Evolutionary conservation across 2,329 filamentous ascomycete species (phyloP).

Genomic region (Coniochaeta pulveracea): DNA sequence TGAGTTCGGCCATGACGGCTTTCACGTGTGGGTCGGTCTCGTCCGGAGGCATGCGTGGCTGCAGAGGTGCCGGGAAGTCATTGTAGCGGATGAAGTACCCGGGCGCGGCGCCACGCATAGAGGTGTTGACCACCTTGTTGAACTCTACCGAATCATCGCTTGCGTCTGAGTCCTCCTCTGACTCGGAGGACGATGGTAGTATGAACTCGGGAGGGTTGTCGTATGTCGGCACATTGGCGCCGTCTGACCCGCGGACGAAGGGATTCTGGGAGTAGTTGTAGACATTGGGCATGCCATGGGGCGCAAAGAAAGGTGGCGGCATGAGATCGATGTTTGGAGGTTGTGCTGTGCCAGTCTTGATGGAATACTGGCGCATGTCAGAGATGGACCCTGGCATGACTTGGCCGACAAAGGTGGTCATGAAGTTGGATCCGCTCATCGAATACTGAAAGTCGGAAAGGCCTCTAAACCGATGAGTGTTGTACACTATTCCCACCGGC

Average conservation of each 20-base stretch:
- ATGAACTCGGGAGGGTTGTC: no score
- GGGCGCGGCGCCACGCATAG: slow-evolving; percentile 42
- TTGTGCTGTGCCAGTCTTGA: slow-evolving; percentile 50
- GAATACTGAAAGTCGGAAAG: slow-evolving; percentile 82
- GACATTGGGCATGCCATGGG: slow-evolving; percentile 62
- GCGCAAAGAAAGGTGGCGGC: slow-evolving; percentile 69
- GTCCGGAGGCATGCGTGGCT: slow-evolving; percentile 49
- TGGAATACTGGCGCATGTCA: slow-evolving; percentile 49
- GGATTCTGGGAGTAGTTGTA: slow-evolving; percentile 81
- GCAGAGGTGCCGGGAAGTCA: slow-evolving; percentile 48
- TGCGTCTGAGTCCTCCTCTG: no score
- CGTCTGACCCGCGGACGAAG: slow-evolving; percentile 47
- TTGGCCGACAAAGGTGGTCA: slow-evolving; percentile 58
- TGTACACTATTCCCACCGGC: slow-evolving; percentile 59
- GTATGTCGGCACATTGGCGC: no score
- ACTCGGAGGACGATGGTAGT: no score
- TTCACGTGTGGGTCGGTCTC: slow-evolving; percentile 50
- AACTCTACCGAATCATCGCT: slow-evolving; percentile 33
- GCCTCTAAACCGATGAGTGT: slow-evolving; percentile 80
- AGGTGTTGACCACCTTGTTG: slow-evolving; percentile 43
- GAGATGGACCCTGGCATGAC: slow-evolving; percentile 56
- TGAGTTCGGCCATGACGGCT: slow-evolving; percentile 52
- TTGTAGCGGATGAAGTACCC: slow-evolving; percentile 47
- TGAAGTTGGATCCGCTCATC: slow-evolving; percentile 55
- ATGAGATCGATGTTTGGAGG: slow-evolving; percentile 57